Percentiles rank a stretch among this genome's conserved stretches.
These are phyloP conservation scores for Ceratocystis alfenasii DNA, from an alignment of 2,329 filamentous ascomycete species.

Conservation along the genomic window DNA sequence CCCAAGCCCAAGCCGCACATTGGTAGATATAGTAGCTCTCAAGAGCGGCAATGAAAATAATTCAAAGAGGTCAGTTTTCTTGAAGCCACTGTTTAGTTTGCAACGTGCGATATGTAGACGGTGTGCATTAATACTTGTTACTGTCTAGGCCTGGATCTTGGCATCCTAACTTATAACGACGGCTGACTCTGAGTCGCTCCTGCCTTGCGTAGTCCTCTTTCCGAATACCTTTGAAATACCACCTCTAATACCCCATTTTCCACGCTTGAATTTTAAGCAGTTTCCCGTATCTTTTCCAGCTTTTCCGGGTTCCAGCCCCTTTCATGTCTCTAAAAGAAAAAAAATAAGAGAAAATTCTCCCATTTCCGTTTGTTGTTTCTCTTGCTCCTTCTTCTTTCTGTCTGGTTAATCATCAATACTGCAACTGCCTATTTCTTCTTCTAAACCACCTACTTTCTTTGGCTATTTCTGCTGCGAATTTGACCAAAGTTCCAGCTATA, in stretches of 20 bases:
- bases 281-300: neutral
- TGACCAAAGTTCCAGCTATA: neutral
- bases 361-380: slow-evolving; percentile 6
- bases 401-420: neutral
- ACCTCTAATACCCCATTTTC: neutral
- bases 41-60: neutral
- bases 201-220: neutral
- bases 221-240: neutral
- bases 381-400: slow-evolving; percentile 7
- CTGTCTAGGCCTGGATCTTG: neutral
- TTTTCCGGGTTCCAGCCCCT: slow-evolving; percentile 1
- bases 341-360: neutral
- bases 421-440: neutral
- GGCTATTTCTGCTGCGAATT: neutral
- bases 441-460: neutral
- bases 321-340: neutral
- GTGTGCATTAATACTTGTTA: neutral
- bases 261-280: neutral
- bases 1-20: neutral
- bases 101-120: neutral
- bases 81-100: neutral
- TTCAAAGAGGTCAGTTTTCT: neutral
- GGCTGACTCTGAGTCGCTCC: neutral
- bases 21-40: neutral
- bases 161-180: neutral